Evolutionary conservation across 805 yeast genomes (phyloP), one percentile per base, ranked within the genome.

Genomic region (Grigorovia humatica): DNA sequence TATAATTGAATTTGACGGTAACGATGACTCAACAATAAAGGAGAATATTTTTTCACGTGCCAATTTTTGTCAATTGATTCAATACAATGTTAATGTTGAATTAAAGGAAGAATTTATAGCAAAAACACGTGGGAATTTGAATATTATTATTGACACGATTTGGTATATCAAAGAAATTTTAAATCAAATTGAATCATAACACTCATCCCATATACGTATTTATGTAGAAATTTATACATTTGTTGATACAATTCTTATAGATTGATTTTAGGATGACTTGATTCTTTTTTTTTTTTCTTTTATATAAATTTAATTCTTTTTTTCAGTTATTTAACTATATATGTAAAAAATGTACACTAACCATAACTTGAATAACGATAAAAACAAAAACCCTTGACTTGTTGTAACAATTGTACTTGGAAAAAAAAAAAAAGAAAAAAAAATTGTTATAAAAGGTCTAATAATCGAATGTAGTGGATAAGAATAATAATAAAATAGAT

Each of bases 61-160:
- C 9, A 32, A 32, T 32, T 32, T 32, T 8, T 32, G 38, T 32
- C 38, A 32, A n/a, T 47, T 70, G 18, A 59, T 70, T 5, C 64
- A 67, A 40, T 59, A 61, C 18, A 66, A 70, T 23, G 59, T 70
- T 7, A 66, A 66, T 43, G 65, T 71, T 32, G 74, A 71, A 46
- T 57, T 72, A 44, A 69, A 72, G 0, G 52, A 58, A 23, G 71
- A 70, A 40, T 66, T 59, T 51, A 60, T 66, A 30, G 59, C 52
- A 41, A 62, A 62, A 42, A 61, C 64, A 7, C 60, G 62, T 47
- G 67, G 66, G 49, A 67, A 66, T 46, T 50, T 64, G 27, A 55
- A 56, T 20, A 57, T 59, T n/a, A 61, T 65, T 17, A 51, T 66
- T 9, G 51, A 56, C n/a, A 57, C 62, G 48, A 56, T 60, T 23